Evolutionary conservation across 1,284 basidiomycete species (phyloP).

Genomic region (Hortiboletus rubellus): DNA sequence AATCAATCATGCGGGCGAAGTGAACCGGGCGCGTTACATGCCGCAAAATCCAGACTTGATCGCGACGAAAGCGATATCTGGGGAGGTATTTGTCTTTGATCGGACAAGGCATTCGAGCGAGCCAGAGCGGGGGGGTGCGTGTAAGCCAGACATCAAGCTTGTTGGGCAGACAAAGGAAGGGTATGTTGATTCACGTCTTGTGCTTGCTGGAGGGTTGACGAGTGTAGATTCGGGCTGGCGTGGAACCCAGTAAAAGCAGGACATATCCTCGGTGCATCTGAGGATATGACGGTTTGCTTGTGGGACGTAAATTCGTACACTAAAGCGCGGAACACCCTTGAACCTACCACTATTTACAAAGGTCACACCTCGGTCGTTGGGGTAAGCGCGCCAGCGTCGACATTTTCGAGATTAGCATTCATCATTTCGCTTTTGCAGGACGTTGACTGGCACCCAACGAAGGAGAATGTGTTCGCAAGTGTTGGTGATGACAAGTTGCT

Average conservation of each 20-base stretch:
- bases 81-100: slow-evolving; percentile 94
- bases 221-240: slow-evolving; percentile 80
- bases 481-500: slow-evolving; percentile 97
- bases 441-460: slow-evolving; percentile 91
- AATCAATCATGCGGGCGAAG: slow-evolving; percentile 96
- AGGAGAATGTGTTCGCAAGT: slow-evolving; percentile 89
- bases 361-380: slow-evolving; percentile 91
- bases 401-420: background rate
- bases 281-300: slow-evolving; percentile 95
- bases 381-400: slow-evolving; percentile 46
- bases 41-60: slow-evolving; percentile 98
- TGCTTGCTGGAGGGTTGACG: slow-evolving; percentile 8
- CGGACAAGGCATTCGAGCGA: slow-evolving; percentile 95
- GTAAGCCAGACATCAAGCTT: slow-evolving; percentile 89
- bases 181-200: slow-evolving; percentile 45
- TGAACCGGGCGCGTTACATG: slow-evolving; percentile 98
- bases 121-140: slow-evolving; percentile 81
- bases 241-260: slow-evolving; percentile 88
- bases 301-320: slow-evolving; percentile 95
- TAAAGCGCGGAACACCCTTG: slow-evolving; percentile 76
- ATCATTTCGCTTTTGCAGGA: slow-evolving; percentile 58
- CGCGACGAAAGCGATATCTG: slow-evolving; percentile 90
- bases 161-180: slow-evolving; percentile 93
- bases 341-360: slow-evolving; percentile 81
- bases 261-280: slow-evolving; percentile 88